Percentiles rank a stretch among this genome's conserved stretches.
phyloP scores from a whole-genome alignment of 2,329 filamentous ascomycete species.

The Lecanicillium sp. region DNA sequence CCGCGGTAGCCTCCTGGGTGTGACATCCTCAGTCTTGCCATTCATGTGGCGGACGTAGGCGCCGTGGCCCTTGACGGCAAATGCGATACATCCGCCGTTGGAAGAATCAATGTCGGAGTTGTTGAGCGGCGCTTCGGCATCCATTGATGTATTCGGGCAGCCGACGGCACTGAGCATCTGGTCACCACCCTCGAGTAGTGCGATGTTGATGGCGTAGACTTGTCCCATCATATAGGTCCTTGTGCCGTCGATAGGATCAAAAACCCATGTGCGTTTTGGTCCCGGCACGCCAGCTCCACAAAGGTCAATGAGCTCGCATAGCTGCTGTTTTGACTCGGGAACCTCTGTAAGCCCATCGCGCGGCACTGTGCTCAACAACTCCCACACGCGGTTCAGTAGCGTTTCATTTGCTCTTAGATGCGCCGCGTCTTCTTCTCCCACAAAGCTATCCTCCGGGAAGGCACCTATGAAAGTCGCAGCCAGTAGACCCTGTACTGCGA shows the following conservation, averaged over 20 bases:
- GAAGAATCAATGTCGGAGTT: constrained; percentile 40
- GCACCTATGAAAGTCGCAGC: constrained; percentile 42
- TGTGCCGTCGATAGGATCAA: constrained; percentile 57
- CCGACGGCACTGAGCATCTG: constrained; percentile 46
- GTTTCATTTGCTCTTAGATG: constrained; percentile 37
- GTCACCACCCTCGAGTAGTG: constrained; percentile 42
- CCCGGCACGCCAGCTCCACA: constrained; percentile 38
- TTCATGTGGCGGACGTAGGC: constrained; percentile 40
- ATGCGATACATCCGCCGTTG: constrained; percentile 44
- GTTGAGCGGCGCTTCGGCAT: constrained; percentile 32
- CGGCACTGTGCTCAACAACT: constrained; percentile 29
- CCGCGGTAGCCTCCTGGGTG: constrained; percentile 28
- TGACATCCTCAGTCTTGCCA: constrained; percentile 18
- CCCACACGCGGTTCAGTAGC: constrained; percentile 43
- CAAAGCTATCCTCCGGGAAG: constrained; percentile 46
- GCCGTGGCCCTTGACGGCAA: constrained; percentile 42
- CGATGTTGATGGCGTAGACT: constrained; percentile 53
- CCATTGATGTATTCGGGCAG: constrained; percentile 38
- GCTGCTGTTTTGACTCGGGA: constrained; percentile 35
- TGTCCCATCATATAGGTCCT: constrained; percentile 49
- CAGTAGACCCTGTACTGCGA: constrained; percentile 52
- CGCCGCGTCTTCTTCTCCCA: constrained; percentile 50
- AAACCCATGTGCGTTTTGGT: constrained; percentile 44
- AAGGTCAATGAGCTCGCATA: constrained; percentile 49
- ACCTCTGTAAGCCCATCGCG: constrained; percentile 21